phyloP scores from a whole-genome alignment of 2,329 filamentous ascomycete genomes.

The Raffaelea ambrosiae region DNA sequence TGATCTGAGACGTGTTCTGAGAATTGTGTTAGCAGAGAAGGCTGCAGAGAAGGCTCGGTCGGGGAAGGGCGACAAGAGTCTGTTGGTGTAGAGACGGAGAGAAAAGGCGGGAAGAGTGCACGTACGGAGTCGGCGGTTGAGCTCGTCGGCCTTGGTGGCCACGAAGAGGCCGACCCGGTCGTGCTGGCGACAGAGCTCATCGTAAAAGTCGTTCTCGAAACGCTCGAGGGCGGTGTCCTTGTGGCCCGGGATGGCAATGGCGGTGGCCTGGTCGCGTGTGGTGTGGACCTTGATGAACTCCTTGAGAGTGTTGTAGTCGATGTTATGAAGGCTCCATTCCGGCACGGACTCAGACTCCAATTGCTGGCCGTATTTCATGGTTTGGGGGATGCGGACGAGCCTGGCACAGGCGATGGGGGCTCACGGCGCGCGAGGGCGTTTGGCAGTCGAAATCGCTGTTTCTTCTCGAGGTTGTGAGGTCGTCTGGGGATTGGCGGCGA shows the following conservation, averaged over 20 bases:
- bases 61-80: too few species aligned
- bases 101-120: too few species aligned
- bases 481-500: too few species aligned
- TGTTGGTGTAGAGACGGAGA: too few species aligned
- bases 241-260: constrained; percentile 67
- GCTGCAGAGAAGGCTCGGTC: neutral
- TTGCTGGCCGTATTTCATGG: constrained; percentile 70
- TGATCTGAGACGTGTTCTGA: constrained; percentile 40
- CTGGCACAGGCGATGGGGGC: neutral
- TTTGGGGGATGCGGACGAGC: neutral
- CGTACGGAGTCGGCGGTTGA: constrained; percentile 60
- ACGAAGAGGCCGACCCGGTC: constrained; percentile 72
- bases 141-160: constrained; percentile 70
- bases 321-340: constrained; percentile 76
- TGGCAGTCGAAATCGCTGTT: too few species aligned
- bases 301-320: constrained; percentile 85
- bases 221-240: constrained; percentile 46
- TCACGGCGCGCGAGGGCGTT: too few species aligned
- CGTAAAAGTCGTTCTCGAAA: constrained; percentile 66
- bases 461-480: too few species aligned
- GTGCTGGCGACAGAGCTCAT: constrained; percentile 65
- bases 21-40: neutral
- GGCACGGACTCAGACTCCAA: constrained; percentile 70
- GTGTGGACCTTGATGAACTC: constrained; percentile 76
- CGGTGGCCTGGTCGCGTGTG: constrained; percentile 57